phyloP scores from a whole-genome alignment of 306 rosid species.

The Begonia peltatifolia region DNA sequence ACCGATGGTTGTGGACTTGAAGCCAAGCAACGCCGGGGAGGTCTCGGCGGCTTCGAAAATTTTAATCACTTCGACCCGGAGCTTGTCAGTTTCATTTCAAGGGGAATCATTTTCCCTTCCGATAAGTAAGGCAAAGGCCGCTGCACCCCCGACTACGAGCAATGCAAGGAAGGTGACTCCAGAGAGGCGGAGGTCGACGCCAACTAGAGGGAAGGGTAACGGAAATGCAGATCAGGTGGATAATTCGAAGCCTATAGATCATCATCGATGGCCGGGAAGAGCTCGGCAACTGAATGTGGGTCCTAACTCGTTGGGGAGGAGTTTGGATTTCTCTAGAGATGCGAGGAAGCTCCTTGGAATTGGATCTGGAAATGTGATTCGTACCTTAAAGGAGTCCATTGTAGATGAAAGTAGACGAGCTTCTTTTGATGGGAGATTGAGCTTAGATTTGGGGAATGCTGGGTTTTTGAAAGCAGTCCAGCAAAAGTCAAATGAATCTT shows the following conservation, averaged over 20 bases:
- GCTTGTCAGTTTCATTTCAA: conserved; percentile 87
- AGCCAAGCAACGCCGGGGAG: conserved; percentile 19
- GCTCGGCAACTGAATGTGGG: conserved; percentile 25
- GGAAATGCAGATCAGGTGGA: conserved; percentile 27
- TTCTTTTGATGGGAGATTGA: conserved; percentile 21
- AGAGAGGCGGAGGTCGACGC: conserved; percentile 60
- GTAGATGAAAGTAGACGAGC: conserved; percentile 16
- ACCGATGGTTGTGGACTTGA: conserved; percentile 18
- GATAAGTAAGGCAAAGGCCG: conserved; percentile 56
- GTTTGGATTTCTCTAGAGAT: conserved; percentile 38
- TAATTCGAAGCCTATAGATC: conserved; percentile 44
- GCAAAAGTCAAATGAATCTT: conserved; percentile 13
- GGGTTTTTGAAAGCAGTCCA: conserved; percentile 11
- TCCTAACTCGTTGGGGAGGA: conserved; percentile 17
- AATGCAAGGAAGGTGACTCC: conserved; percentile 54
- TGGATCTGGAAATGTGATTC: conserved; percentile 36
- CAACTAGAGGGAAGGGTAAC: conserved; percentile 25
- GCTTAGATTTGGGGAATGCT: conserved; percentile 10
- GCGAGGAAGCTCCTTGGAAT: conserved; percentile 22
- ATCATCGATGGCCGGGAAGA: conserved; percentile 68
- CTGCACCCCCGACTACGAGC: conserved; percentile 24
- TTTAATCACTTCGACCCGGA: conserved; percentile 67
- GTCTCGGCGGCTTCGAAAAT: conserved; percentile 56
- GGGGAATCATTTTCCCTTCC: conserved; percentile 80
- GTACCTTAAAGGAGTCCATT: conserved; percentile 39